Conservation (phyloP, 768 basidiomycete species). For the Favolaschia claudopus region DNA sequence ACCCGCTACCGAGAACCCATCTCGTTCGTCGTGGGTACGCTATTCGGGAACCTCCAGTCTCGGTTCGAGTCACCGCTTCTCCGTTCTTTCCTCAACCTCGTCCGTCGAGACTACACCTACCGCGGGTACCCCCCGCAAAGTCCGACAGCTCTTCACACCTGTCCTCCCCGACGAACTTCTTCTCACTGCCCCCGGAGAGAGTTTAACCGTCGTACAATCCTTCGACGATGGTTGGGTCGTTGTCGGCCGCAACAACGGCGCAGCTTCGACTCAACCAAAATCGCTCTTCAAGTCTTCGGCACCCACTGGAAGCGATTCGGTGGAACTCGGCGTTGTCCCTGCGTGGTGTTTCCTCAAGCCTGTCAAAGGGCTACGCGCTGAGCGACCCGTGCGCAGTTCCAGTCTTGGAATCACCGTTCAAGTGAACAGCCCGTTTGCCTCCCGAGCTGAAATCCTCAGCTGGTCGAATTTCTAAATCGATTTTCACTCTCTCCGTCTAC, state of each 20-base stretch:
- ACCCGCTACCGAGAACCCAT: conserved; percentile 27
- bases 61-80: conserved; percentile 45
- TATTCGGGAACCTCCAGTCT: conserved; percentile 39
- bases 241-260: conserved; percentile 60
- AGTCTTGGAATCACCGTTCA: conserved; percentile 73
- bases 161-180: conserved; percentile 79
- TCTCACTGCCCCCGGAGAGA: conserved; percentile 60
- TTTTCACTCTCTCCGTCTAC: not conserved
- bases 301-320: conserved; percentile 42
- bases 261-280: conserved; percentile 40
- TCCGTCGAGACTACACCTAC: conserved; percentile 43
- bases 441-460: conserved; percentile 63
- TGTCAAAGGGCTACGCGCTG: conserved; percentile 62
- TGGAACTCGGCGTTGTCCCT: conserved; percentile 77
- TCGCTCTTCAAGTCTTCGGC: conserved; percentile 48
- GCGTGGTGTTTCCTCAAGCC: conserved; percentile 80
- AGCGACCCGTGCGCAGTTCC: conserved; percentile 68
- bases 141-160: conserved; percentile 71
- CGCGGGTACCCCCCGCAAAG: conserved; percentile 53
- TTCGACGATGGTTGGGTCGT: conserved; percentile 87
- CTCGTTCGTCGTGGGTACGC: conserved; percentile 37
- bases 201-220: conserved; percentile 65
- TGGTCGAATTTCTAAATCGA: conserved; percentile 73
- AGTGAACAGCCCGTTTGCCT: conserved; percentile 48
- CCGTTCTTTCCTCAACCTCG: conserved; percentile 46